A percentile compares a stretch with the other conserved stretches of the same genome.
These are phyloP conservation scores for Neurospora pannonica DNA, from an alignment of 495 filamentous ascomycete species.

Conservation along the genomic window DNA sequence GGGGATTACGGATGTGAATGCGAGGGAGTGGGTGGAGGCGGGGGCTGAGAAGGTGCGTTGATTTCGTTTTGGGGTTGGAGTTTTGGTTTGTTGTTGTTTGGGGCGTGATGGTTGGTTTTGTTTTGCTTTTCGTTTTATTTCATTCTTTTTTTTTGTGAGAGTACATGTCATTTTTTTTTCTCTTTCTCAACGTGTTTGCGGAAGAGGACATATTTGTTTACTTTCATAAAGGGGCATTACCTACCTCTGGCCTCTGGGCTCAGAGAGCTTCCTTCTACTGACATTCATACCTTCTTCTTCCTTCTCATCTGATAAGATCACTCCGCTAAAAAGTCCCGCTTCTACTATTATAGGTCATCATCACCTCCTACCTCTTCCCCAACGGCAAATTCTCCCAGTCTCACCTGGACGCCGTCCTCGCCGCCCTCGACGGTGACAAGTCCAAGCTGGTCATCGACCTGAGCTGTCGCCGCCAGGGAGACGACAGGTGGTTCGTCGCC, in stretches of 20 bases:
- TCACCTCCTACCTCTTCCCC: conserved; percentile 74
- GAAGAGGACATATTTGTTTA: not conserved
- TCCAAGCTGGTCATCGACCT: conserved; percentile 88
- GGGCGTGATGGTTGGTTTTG: not conserved
- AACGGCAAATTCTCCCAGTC: conserved; percentile 65
- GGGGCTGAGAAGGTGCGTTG: conserved; percentile 77
- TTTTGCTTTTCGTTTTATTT: not conserved
- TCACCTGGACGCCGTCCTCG: conserved; percentile 61
- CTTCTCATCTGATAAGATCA: not conserved
- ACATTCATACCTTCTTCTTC: not conserved
- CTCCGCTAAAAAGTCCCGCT: not conserved
- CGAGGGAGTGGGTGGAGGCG: conserved; percentile 70
- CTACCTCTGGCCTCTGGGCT: not conserved
- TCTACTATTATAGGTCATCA: conserved; percentile 62
- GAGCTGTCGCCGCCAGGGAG: conserved; percentile 67
- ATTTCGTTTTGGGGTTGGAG: not conserved
- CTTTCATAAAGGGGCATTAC: not conserved
- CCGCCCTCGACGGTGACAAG: conserved; percentile 60
- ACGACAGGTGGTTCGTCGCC: conserved; percentile 76
- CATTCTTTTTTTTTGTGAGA: not conserved
- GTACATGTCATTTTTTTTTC: not conserved
- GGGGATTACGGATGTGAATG: conserved; percentile 80
- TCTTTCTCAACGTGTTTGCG: not conserved
- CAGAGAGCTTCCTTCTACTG: not conserved
- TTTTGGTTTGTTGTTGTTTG: not conserved